Evolutionary conservation across 2,329 filamentous ascomycete genomes (phyloP).

Genomic region (Seiridium unicorne): DNA sequence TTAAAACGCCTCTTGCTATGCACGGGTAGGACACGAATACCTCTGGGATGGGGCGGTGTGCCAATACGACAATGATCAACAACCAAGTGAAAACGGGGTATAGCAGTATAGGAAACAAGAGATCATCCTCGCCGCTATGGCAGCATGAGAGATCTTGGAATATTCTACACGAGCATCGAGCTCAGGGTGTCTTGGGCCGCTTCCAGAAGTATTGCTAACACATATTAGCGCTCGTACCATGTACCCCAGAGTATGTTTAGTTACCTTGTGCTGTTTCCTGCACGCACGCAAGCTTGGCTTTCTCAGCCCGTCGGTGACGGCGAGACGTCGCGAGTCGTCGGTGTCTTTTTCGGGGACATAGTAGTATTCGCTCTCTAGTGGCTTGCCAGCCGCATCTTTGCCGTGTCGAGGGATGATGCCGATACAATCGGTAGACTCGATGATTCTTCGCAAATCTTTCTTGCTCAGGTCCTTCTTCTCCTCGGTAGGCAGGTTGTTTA

Average conservation of each 20-base stretch:
- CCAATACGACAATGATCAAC: conserved; percentile 3
- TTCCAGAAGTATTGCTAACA: conserved; percentile 70
- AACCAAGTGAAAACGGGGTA: conserved; percentile 10
- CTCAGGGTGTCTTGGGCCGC: conserved; percentile 57
- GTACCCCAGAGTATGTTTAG: conserved; percentile 15
- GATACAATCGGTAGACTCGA: conserved; percentile 75
- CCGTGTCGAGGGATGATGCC: conserved; percentile 87
- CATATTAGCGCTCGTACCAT: conserved; percentile 16
- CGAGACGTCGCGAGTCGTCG: conserved; percentile 74
- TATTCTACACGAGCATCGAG: neutral
- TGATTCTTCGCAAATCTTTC: conserved; percentile 65
- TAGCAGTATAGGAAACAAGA: conserved; percentile 1
- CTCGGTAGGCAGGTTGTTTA: conserved; percentile 76
- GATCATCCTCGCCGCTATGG: neutral
- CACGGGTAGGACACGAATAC: conserved; percentile 10
- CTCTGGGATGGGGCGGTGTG: neutral
- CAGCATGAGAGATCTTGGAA: neutral
- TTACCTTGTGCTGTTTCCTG: conserved; percentile 95
- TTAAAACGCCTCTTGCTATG: conserved; percentile 26
- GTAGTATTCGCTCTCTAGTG: conserved; percentile 94
- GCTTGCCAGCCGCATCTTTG: conserved; percentile 93
- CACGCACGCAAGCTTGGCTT: conserved; percentile 89
- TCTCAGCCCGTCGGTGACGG: conserved; percentile 80
- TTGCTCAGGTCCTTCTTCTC: conserved; percentile 59
- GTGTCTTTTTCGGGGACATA: conserved; percentile 86